Evolutionary conservation across 768 basidiomycete species (phyloP), one percentile per base, ranked within the genome.

Genomic region (Mycena rosella): DNA sequence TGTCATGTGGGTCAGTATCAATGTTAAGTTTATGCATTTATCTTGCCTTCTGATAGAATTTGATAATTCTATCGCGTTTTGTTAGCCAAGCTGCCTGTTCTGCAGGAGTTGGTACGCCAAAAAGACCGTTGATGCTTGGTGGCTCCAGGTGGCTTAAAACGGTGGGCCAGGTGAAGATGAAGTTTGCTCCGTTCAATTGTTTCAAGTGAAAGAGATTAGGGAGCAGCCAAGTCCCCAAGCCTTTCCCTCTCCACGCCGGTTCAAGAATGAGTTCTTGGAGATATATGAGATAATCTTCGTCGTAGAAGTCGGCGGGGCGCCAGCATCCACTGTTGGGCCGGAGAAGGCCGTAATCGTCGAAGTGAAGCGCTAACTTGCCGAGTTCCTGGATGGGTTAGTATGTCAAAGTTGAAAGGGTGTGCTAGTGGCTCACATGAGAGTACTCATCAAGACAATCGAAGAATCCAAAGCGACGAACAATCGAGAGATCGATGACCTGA

Each of bases 391-490:
- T 15, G 20, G 47, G 17, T 47, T 6, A 60, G 18, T 29, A 10
- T 1, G 13, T 29, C 6, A 60, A 10, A 9, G n/a, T 1, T 20
- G 40, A n/a, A 34, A 22, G 8, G n/a, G n/a, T n/a, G n/a, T n/a
- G 6, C 14, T n/a, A 1, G 47, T 11, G 36, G 47, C 65, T 30
- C 34, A 67, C 66, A 52, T 51, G 53, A 7, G 65, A 49, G 49
- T 56, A 62, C 32, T 61, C 65, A 24, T 67, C 53, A 6, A 67
- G 29, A 22, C 53, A 67, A 2, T 56, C 54, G n/a, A 67, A 67
- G 20, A 67, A 67, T 13, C 53, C 64, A 2, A 40, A 44, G 18
- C 58, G 65, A 14, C 11, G 44, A 14, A 34, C 47, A 42, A 27
- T 60, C 0, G 20, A 17, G 15, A 55, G 34, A 6, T 66, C 65